Evolutionary conservation across 2,329 filamentous ascomycete genomes (phyloP).

Genomic region (Botrytis byssoidea): DNA sequence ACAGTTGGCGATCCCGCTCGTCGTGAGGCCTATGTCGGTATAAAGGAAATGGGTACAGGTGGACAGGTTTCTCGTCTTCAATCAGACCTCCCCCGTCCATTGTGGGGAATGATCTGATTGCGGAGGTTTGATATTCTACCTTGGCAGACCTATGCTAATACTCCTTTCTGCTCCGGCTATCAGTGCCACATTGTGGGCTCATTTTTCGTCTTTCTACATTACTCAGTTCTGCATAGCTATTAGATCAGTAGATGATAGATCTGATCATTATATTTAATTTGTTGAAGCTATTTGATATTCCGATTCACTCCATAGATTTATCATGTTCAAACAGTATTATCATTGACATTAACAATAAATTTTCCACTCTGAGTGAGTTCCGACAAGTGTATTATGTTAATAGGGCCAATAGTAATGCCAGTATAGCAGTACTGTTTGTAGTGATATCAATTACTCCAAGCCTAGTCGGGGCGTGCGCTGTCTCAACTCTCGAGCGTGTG

Average conservation of each 20-base stretch:
- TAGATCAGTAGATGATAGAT: slow-evolving; percentile 5
- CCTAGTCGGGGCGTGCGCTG: not conserved
- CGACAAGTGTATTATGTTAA: not conserved
- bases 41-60: slow-evolving; percentile 50
- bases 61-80: slow-evolving; percentile 25
- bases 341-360: not conserved
- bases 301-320: not conserved
- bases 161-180: not conserved
- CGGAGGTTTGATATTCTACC: not conserved
- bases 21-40: slow-evolving; percentile 79
- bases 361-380: not conserved
- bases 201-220: not conserved
- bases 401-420: not conserved
- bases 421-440: not conserved
- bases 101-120: slow-evolving; percentile 50
- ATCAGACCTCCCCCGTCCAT: slow-evolving; percentile 54
- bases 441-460: not conserved
- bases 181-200: not conserved
- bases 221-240: slow-evolving; percentile 5
- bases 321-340: not conserved
- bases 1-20: slow-evolving; percentile 68
- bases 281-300: not conserved
- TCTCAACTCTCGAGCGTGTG: not conserved
- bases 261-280: not conserved
- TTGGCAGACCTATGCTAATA: not conserved